Conservation (phyloP, 1,284 basidiomycete species). For the Coniferiporia sulphurascens region DNA sequence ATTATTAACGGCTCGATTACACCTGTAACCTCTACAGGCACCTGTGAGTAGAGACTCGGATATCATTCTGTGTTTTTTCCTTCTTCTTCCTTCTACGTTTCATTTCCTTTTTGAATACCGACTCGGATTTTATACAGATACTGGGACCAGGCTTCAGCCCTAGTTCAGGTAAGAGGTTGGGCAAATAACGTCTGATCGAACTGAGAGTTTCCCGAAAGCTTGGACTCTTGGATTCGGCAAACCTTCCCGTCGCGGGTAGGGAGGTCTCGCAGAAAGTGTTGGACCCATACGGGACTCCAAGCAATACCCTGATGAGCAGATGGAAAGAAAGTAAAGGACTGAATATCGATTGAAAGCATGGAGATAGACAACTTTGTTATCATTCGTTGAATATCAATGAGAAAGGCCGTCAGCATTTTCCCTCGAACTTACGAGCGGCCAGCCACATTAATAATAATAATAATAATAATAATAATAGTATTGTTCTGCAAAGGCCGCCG, state of each 20-base stretch:
- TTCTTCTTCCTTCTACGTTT: too few species aligned
- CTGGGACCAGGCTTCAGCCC: constrained; percentile 43
- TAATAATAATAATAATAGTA: too few species aligned
- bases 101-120: neutral
- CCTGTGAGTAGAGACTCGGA: constrained; percentile 4
- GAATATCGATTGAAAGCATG: constrained; percentile 25
- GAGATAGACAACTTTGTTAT: neutral
- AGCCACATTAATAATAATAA: too few species aligned
- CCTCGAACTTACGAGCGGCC: neutral
- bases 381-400: neutral
- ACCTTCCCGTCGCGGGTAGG: constrained; percentile 36
- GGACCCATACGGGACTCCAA: constrained; percentile 38
- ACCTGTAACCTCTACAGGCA: neutral
- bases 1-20: neutral
- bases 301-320: constrained; percentile 34
- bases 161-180: constrained; percentile 33
- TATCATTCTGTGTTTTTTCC: neutral
- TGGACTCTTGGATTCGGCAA: constrained; percentile 31
- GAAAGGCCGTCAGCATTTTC: neutral
- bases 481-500: too few species aligned
- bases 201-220: constrained; percentile 24
- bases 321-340: constrained; percentile 40
- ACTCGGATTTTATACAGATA: constrained; percentile 31
- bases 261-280: constrained; percentile 39
- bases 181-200: neutral